Evolutionary conservation across 176 grass and related monocot genomes (phyloP).

Genomic region (Phoenix dactylifera): DNA sequence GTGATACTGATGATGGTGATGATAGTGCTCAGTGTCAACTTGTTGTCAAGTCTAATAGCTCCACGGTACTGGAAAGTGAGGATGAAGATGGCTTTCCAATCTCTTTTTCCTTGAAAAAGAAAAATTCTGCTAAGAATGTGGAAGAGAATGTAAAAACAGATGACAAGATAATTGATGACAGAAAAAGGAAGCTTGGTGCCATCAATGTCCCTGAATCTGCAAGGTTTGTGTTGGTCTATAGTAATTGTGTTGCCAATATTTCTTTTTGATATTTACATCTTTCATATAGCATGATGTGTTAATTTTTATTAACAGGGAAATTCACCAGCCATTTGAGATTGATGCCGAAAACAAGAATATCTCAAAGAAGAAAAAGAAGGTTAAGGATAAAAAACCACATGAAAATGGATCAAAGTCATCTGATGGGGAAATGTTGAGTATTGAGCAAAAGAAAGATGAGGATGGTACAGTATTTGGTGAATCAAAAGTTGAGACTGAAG

Average conservation of each 20-base stretch:
- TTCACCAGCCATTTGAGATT: constrained; percentile 4
- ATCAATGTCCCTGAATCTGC: constrained; percentile 22
- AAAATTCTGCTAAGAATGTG: constrained; percentile 14
- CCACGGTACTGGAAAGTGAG: constrained; percentile 57
- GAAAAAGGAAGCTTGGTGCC: constrained; percentile 60
- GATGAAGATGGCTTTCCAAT: constrained; percentile 96
- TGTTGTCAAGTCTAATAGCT: constrained; percentile 26
- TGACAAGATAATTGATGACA: constrained; percentile 29
- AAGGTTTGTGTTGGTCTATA: constrained; percentile 25
- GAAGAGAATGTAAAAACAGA: constrained; percentile 8
- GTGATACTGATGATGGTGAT: constrained; percentile 37
- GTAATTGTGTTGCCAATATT: not conserved
- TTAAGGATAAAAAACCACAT: constrained; percentile 33
- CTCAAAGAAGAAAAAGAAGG: constrained; percentile 59
- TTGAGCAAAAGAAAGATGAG: constrained; percentile 14
- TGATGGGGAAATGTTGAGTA: not conserved
- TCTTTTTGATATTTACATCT: not conserved
- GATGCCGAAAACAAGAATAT: constrained; percentile 23
- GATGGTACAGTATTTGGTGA: not conserved
- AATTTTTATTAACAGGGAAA: constrained; percentile 12
- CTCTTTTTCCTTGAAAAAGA: constrained; percentile 39
- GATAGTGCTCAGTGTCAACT: constrained; percentile 37
- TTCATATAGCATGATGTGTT: not conserved
- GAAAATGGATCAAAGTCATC: constrained; percentile 6
- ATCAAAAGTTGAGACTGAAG: constrained; percentile 2